A percentile compares a stretch with the other conserved stretches of the same genome.
These are phyloP conservation scores for Mycena venus DNA, from an alignment of 768 basidiomycete genomes.

Conservation along the genomic window DNA sequence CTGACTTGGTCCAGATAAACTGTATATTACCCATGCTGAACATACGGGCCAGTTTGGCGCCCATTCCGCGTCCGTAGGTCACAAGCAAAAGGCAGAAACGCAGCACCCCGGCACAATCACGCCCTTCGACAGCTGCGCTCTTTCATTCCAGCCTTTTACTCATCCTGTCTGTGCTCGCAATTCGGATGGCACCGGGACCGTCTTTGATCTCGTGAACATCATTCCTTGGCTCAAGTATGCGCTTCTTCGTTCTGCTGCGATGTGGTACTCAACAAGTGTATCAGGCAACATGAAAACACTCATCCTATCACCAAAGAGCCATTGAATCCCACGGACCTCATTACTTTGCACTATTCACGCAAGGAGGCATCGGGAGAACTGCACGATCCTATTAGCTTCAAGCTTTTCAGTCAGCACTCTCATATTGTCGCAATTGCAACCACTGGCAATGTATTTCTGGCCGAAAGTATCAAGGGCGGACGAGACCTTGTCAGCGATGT, in stretches of 20 bases:
- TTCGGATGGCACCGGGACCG: constrained; percentile 76
- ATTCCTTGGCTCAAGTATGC: constrained; percentile 94
- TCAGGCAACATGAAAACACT: constrained; percentile 86
- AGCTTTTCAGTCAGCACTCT: constrained; percentile 96
- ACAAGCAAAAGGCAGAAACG: constrained; percentile 78
- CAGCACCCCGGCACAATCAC: constrained; percentile 75
- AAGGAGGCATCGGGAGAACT: constrained; percentile 88
- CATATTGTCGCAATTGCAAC: constrained; percentile 92
- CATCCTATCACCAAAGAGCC: constrained; percentile 84
- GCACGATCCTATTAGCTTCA: constrained; percentile 98
- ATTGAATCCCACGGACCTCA: constrained; percentile 78
- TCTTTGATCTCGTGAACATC: constrained; percentile 87
- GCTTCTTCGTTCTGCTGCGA: neutral
- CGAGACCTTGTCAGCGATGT: constrained; percentile 89
- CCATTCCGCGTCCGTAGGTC: constrained; percentile 84
- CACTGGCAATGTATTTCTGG: constrained; percentile 94
- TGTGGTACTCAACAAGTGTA: constrained; percentile 11
- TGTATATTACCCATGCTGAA: constrained; percentile 90
- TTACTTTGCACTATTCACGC: constrained; percentile 84
- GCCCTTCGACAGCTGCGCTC: constrained; percentile 92
- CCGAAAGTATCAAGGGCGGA: constrained; percentile 90
- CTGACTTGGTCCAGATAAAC: neutral
- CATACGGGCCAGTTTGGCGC: constrained; percentile 86
- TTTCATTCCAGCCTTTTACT: constrained; percentile 90
- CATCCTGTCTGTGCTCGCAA: constrained; percentile 93